Evolutionary conservation across 2,329 filamentous ascomycete species (phyloP), one percentile per base, ranked within the genome.

Genomic region (Dactylonectria estremocensis): DNA sequence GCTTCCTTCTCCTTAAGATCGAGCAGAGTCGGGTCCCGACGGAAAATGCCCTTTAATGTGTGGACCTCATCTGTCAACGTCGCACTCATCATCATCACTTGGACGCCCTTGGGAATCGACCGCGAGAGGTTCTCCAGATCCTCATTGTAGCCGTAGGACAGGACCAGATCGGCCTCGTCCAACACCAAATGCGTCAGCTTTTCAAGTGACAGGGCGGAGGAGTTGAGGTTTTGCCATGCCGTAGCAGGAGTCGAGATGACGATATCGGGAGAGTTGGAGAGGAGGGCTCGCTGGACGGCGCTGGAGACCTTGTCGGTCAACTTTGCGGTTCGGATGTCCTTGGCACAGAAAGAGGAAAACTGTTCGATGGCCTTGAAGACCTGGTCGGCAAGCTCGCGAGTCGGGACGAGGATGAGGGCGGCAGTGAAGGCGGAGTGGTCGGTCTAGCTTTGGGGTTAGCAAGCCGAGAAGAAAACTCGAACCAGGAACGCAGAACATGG

Each of bases 141-240:
- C 67, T 97, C 93, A 65, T 95, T 92, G 78, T 98, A 97, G 55
- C 95, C 96, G 78, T 98, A 99, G 4, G 94, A 97, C 64, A 98
- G 85, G 7, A 99, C 92, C 69, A 99, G 82, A 78, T 99, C 96
- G 3, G 95, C 95, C 83, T 99, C 96, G 79, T 99, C 96, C 60
- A 99, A 90, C 0, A 98, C 93, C 16, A 98, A 83, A 71, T 95
- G 91, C 35, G 90, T 88, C 22, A 99, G 86, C 54, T 89, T 87
- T 16, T 91, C 88, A 35, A 97, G 83, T 1, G 90, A 89, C 56
- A 98, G 84, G 0, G 91, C 88, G 3, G 77, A 78, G 2, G 79
- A 81, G 11, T 91, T 93, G 76, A 97, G 87, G 76, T 95, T 95
- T 66, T 92, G 86, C 76, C 92, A 92, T 14, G 93, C 94, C 75